Percentiles rank a stretch among this genome's conserved stretches.
phyloP scores from a whole-genome alignment of 345 rosid genomes.

The Cardamine occulta region DNA sequence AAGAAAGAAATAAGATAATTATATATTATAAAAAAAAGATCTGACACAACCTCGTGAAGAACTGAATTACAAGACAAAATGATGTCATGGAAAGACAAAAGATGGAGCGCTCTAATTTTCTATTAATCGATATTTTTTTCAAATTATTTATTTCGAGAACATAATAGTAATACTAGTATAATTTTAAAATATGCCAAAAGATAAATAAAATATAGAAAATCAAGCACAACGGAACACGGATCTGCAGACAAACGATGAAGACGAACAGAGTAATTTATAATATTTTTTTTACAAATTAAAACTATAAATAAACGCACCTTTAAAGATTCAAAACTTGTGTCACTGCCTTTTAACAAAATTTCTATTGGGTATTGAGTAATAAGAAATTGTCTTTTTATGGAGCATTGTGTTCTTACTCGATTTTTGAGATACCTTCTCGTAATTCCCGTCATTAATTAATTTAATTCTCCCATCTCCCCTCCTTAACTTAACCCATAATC shows the following conservation, averaged over 20 bases:
- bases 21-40: conserved; percentile 30
- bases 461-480: conserved; percentile 25
- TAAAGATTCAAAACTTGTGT: conserved; percentile 40
- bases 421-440: conserved; percentile 45
- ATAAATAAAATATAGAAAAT: conserved; percentile 25
- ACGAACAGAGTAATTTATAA: conserved; percentile 29
- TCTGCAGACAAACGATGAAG: conserved; percentile 48
- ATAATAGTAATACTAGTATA: not conserved
- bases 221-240: conserved; percentile 43
- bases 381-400: conserved; percentile 38
- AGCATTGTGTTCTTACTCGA: conserved; percentile 49
- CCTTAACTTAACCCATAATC: conserved; percentile 39
- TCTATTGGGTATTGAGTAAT: conserved; percentile 7
- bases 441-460: conserved; percentile 34
- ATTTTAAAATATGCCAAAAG: conserved; percentile 25
- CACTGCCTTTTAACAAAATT: conserved; percentile 29
- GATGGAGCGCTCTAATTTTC: conserved; percentile 45
- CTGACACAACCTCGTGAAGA: conserved; percentile 96
- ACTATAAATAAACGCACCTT: conserved; percentile 32
- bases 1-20: conserved; percentile 12
- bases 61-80: conserved; percentile 78
- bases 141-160: conserved; percentile 11
- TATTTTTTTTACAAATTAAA: not conserved
- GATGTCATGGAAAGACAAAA: conserved; percentile 65
- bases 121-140: conserved; percentile 13